Evolutionary conservation across 805 yeast genomes (phyloP).

Genomic region (Cyberlindnera bimundalis): DNA sequence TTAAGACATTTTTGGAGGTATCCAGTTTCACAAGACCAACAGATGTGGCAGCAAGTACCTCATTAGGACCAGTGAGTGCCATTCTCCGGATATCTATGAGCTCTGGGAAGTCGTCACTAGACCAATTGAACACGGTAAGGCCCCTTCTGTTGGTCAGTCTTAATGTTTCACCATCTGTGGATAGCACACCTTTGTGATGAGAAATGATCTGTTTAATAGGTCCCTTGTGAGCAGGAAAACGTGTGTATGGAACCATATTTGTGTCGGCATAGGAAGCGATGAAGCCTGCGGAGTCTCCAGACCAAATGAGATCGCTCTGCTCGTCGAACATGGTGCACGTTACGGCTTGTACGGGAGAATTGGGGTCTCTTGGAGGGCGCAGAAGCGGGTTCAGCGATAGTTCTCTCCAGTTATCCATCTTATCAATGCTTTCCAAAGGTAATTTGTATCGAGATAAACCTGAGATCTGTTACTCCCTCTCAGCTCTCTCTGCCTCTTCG

Average conservation of each 20-base stretch:
- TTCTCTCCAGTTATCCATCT: conserved; percentile 29
- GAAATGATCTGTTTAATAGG: conserved; percentile 51
- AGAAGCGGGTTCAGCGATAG: conserved; percentile 23
- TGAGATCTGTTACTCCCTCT: too few relatives aligned
- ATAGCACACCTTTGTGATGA: conserved; percentile 54
- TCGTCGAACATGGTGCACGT: conserved; percentile 55
- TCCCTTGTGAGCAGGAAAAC: conserved; percentile 49
- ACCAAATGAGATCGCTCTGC: conserved; percentile 78
- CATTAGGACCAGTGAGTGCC: conserved; percentile 35
- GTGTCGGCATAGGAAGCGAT: conserved; percentile 43
- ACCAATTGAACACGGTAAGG: conserved; percentile 35
- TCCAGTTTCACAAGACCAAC: conserved; percentile 42
- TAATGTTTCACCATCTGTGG: conserved; percentile 50
- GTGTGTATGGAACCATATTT: conserved; percentile 51
- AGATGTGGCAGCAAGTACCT: conserved; percentile 43
- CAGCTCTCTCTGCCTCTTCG: too few relatives aligned
- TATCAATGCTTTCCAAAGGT: not conserved
- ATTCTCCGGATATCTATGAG: conserved; percentile 33
- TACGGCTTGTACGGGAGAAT: conserved; percentile 12
- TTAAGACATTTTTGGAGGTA: conserved; percentile 34
- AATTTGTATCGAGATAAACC: not conserved
- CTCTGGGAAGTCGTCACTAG: conserved; percentile 30
- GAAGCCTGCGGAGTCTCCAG: conserved; percentile 59
- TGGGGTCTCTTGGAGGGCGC: conserved; percentile 23
- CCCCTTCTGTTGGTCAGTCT: conserved; percentile 59